phyloP scores from a whole-genome alignment of 768 basidiomycete genomes.

The Gyrodon lividus region DNA sequence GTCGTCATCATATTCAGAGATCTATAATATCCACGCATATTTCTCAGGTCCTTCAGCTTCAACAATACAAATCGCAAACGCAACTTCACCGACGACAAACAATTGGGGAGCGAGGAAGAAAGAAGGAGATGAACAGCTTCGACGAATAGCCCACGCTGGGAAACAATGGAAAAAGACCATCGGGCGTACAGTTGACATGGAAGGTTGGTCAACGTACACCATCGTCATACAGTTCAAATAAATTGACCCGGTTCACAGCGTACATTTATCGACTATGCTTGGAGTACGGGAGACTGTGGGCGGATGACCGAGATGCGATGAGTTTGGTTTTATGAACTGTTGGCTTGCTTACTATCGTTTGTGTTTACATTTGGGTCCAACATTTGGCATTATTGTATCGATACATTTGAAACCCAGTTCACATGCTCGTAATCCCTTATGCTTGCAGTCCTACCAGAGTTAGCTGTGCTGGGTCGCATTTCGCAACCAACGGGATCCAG shows the following conservation, averaged over 20 bases:
- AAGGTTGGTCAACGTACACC: slow-evolving; percentile 54
- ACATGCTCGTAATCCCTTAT: too few relatives aligned
- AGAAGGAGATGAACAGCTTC: slow-evolving; percentile 71
- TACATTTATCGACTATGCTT: slow-evolving; percentile 87
- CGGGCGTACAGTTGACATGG: slow-evolving; percentile 86
- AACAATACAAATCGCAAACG: slow-evolving; percentile 53
- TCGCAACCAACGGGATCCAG: too few relatives aligned
- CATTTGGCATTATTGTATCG: neutral
- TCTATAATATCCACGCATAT: slow-evolving; percentile 92
- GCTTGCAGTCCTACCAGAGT: too few relatives aligned
- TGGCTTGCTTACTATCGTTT: slow-evolving; percentile 11
- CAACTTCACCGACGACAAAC: slow-evolving; percentile 37
- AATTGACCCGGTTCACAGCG: slow-evolving; percentile 39
- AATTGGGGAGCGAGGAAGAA: slow-evolving; percentile 31
- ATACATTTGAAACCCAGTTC: neutral
- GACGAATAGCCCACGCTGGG: slow-evolving; percentile 88
- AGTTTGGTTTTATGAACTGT: slow-evolving; percentile 26
- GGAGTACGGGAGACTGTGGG: slow-evolving; percentile 84
- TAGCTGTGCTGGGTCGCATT: too few relatives aligned
- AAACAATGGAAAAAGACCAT: slow-evolving; percentile 88
- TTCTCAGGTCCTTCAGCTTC: slow-evolving; percentile 81
- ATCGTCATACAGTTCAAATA: neutral
- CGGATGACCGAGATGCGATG: slow-evolving; percentile 83
- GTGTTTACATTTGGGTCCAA: neutral
- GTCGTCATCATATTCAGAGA: slow-evolving; percentile 81